These are phyloP conservation scores for Russula dissimulans DNA, from an alignment of 768 basidiomycete genomes.

Conservation along the genomic window DNA sequence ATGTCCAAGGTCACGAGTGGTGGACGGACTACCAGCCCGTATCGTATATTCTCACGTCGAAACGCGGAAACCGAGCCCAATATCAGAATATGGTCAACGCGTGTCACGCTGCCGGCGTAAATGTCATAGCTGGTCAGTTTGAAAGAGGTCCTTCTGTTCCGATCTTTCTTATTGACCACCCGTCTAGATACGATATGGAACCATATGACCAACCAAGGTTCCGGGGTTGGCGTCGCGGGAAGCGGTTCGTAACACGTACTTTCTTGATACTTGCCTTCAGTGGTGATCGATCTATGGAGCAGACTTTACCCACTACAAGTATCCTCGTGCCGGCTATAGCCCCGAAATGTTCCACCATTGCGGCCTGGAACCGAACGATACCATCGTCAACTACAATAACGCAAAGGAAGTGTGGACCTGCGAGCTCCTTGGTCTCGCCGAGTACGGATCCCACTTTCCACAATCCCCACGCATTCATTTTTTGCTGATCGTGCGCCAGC, in stretches of 20 bases:
- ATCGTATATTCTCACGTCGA: slow-evolving; percentile 55
- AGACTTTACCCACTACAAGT: slow-evolving; percentile 42
- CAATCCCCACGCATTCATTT: no score
- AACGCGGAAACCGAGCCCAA: slow-evolving; percentile 50
- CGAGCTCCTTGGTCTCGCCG: slow-evolving; percentile 31
- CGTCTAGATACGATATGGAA: slow-evolving; percentile 46
- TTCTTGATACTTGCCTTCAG: no score
- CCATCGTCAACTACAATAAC: slow-evolving; percentile 48
- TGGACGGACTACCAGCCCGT: slow-evolving; percentile 71
- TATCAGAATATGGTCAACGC: slow-evolving; percentile 34
- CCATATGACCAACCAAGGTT: slow-evolving; percentile 49
- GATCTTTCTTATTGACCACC: slow-evolving; percentile 7
- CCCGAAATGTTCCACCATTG: slow-evolving; percentile 54
- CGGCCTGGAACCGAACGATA: slow-evolving; percentile 42
- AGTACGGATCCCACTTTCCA: slow-evolving; percentile 24
- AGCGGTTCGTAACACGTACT: background rate
- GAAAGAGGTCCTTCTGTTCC: background rate
- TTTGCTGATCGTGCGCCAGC: slow-evolving; percentile 25
- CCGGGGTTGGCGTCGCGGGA: slow-evolving; percentile 27
- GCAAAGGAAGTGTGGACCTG: slow-evolving; percentile 41
- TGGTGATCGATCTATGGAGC: background rate
- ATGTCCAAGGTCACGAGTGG: slow-evolving; percentile 51
- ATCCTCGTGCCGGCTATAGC: slow-evolving; percentile 24
- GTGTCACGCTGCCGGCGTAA: slow-evolving; percentile 33
- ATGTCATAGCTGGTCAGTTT: slow-evolving; percentile 31